Evolutionary conservation across 2,329 filamentous ascomycete species (phyloP), one percentile per base, ranked within the genome.

Genomic region (Fusarium concolor): DNA sequence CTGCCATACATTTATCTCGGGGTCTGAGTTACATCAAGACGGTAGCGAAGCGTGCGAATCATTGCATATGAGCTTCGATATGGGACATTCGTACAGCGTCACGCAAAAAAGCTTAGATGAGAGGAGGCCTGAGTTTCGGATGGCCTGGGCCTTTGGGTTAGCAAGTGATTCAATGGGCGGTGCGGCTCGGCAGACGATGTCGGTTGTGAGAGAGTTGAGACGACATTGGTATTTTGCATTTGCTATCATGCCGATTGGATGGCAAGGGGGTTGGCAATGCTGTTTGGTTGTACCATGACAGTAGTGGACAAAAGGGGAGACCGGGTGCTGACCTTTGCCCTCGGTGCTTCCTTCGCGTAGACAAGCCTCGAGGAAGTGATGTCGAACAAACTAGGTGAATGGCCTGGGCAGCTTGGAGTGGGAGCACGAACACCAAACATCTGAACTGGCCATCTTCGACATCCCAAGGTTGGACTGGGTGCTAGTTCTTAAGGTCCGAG

Each of bases 1-100:
- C 65, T 66, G 56, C 62, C 58, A 68, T 64, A 72, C 68, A 71
- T 51, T 67, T 69, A 66, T 70, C 60, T 67, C 61, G 45, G 56
- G 50, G 71, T 70, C 61, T 70, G 39, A 56, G 63, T 55, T 54
- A 66, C 54, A 62, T 49, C 44, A 70, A 65, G 49, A 67, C 43
- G 20, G 57, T 49, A 61, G 54, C 59, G 56, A 68, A 61, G 47
- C 58, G 60, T 70, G 54, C 58, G 58, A 63, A 65, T 65, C 47
- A 73, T 65, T 70, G 56, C 66, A 68, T 68, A 59, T 46, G 33
- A 55, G 57, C 66, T 67, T 70, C 71, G 65, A 59, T 67, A 70
- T 67, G 54, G 54, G 56, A 62, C 62, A 68, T 71, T 69, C 57
- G 45, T 67, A 70, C 45, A 56, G 55, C 49, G 57, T 71, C 57